phyloP scores from a whole-genome alignment of 2,329 filamentous ascomycete genomes.

The Colletotrichum sublineola region DNA sequence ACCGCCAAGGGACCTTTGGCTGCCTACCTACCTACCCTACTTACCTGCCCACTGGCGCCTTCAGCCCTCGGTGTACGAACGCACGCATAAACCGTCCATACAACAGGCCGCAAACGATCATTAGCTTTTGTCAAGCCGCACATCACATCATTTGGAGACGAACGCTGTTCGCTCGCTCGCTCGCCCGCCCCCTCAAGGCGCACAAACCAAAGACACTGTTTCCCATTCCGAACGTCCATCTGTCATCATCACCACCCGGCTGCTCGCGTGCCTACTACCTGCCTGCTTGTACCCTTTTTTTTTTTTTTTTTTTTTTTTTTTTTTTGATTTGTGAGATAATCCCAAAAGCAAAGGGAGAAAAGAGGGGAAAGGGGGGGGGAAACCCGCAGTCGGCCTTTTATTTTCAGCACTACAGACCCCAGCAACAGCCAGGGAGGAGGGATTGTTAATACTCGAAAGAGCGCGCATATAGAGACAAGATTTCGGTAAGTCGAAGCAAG shows the following conservation, averaged over 20 bases:
- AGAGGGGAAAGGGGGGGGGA: neutral
- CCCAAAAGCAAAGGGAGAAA: neutral
- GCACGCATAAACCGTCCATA: conserved; percentile 39
- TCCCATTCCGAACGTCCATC: conserved; percentile 10
- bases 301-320: too few relatives aligned
- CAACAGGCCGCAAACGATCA: conserved; percentile 37
- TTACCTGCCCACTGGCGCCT: neutral
- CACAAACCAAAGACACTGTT: conserved; percentile 24
- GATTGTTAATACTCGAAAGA: conserved; percentile 1
- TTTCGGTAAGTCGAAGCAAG: conserved; percentile 15
- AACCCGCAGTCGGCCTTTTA: neutral
- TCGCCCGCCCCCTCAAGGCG: neutral
- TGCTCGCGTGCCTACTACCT: too few relatives aligned
- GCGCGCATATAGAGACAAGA: neutral
- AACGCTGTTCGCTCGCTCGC: conserved; percentile 31
- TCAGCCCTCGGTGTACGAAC: conserved; percentile 11
- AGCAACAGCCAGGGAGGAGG: neutral
- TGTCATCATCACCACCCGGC: conserved; percentile 10
- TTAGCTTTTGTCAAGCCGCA: conserved; percentile 37
- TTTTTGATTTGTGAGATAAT: neutral
- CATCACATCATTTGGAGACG: conserved; percentile 39
- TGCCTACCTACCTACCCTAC: neutral
- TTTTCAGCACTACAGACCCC: neutral
- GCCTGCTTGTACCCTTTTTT: neutral
- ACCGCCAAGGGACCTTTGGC: conserved; percentile 2